Evolutionary conservation across 805 yeast genomes (phyloP).

Genomic region (Kodamaea leandrae): DNA sequence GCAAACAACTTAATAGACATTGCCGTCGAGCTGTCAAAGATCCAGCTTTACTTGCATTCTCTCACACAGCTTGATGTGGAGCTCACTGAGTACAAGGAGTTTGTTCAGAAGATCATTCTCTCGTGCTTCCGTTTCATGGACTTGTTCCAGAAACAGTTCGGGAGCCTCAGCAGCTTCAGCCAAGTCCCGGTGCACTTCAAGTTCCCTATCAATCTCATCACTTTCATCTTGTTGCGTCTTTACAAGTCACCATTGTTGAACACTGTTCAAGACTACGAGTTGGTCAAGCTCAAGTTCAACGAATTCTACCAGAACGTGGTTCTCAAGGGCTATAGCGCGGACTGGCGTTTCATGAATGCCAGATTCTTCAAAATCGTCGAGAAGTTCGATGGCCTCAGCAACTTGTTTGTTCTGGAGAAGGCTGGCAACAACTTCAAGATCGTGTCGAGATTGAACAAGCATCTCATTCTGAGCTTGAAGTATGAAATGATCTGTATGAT

Average conservation of each 20-base stretch:
- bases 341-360: slow-evolving; percentile 25
- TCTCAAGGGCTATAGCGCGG: slow-evolving; percentile 14
- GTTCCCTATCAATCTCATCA: slow-evolving; percentile 35
- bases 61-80: slow-evolving; percentile 20
- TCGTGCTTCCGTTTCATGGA: slow-evolving; percentile 25
- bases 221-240: slow-evolving; percentile 31
- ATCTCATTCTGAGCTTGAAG: slow-evolving; percentile 34
- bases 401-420: slow-evolving; percentile 10
- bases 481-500: slow-evolving; percentile 42
- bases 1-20: slow-evolving; percentile 27
- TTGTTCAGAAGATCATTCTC: slow-evolving; percentile 25
- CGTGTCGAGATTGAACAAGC: slow-evolving; percentile 32
- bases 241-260: slow-evolving; percentile 32
- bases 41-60: slow-evolving; percentile 38
- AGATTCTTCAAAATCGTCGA: slow-evolving; percentile 23
- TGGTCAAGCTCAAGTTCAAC: slow-evolving; percentile 24
- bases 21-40: slow-evolving; percentile 35
- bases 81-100: slow-evolving; percentile 27
- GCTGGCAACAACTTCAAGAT: slow-evolving; percentile 23
- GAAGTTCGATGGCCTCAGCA: slow-evolving; percentile 22
- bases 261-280: slow-evolving; percentile 23
- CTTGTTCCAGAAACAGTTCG: slow-evolving; percentile 22
- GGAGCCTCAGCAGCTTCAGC: slow-evolving; percentile 19
- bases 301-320: slow-evolving; percentile 19
- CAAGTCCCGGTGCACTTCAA: slow-evolving; percentile 42